phyloP scores from a whole-genome alignment of 2,329 filamentous ascomycete species.

The Blastomyces gilchristii region DNA sequence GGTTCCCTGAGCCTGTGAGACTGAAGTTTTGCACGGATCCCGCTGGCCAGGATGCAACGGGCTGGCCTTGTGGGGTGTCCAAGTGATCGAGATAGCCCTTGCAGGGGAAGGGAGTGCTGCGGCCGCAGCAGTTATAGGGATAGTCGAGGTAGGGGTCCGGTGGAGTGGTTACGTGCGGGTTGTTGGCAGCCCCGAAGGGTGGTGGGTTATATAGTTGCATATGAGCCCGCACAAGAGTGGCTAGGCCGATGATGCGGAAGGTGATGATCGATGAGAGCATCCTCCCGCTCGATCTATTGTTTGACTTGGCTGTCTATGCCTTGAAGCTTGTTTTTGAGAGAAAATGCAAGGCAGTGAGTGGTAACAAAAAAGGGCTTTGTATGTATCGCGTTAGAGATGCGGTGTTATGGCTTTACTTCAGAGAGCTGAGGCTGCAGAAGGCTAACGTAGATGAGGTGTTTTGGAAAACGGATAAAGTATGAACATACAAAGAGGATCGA shows the following conservation, averaged over 20 bases:
- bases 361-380: not conserved
- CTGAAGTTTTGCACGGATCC: conserved; percentile 35
- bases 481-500: not conserved
- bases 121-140: conserved; percentile 39
- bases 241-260: not conserved
- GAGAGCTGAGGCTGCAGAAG: not conserved
- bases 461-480: not conserved
- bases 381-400: not conserved
- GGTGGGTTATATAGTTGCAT: conserved; percentile 37
- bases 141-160: conserved; percentile 33
- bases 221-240: conserved; percentile 22
- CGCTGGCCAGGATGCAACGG: conserved; percentile 35
- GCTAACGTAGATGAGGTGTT: not conserved
- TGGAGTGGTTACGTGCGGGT: conserved; percentile 31
- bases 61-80: conserved; percentile 33
- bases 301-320: not conserved
- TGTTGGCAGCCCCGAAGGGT: conserved; percentile 37
- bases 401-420: not conserved
- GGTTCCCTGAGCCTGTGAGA: conserved; percentile 28
- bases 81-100: conserved; percentile 38
- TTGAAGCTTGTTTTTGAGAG: not conserved
- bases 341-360: not conserved
- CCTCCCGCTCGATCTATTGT: not conserved
- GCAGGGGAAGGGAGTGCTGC: conserved; percentile 29
- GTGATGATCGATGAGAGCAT: not conserved